Base-by-base conservation (phyloP, 73 alveolate species). In the Paramecium tetraurelia region DNA sequence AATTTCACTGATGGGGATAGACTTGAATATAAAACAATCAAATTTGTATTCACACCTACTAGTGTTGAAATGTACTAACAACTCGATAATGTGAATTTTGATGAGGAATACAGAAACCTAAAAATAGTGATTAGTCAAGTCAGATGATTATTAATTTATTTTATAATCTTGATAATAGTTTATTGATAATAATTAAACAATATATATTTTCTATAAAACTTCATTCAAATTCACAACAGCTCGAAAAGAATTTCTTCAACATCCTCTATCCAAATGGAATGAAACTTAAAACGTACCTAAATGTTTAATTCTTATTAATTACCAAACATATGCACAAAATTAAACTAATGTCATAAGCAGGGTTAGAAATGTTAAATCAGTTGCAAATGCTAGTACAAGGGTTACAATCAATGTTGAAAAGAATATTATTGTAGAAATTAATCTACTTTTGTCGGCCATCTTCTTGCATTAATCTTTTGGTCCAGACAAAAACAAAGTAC, bases 401-500 rank as follows among this genome's bases (percentile, higher is more conserved):
- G 90, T 80, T 20, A 80, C 9, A 2, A 29, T 18, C 71, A 80
- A 20, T 31, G 90, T 22, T 24, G 90, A 18, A 46, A 80, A 80
- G 48, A 80, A 80, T 20, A 80, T 80, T 4, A 46, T 46, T 80
- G 90, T 80, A 20, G 90, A 80, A 7, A 80, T 80, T 18, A 24
- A 44, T 80, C 90, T 80, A 44, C 75, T 48, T 46, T 35, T 40
- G 8, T 80, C 29, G 0, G 57, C 43, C 90, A 80, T 80, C 24
- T 44, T 80, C 90, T 80, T 80, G 16, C 35, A 40, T 46, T 80
- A 46, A 20, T 80, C 90, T 80, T 80, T 80, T 14, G 90, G 90
- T 24, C 90, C 90, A 18, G 90, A 80, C 21, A 80, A 80, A 80
- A 80, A 80, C n/a, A 59, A 80, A n/a, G 90, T 80, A 24, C 90